These are phyloP conservation scores for Populus hybrid DNA, from an alignment of 441 rosid species.

Conservation along the genomic window DNA sequence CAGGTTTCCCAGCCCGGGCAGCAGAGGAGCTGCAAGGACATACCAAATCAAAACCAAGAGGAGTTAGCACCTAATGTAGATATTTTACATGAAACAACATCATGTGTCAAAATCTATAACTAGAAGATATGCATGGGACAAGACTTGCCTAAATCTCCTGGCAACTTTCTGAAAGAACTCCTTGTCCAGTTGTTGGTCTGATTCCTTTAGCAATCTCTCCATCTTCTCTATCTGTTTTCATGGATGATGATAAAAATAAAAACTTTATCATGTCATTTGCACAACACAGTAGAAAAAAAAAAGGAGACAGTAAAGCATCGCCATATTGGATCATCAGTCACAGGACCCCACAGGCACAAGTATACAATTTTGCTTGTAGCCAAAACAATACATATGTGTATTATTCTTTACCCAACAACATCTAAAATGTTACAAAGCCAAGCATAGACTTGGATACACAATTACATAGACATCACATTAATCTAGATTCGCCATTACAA, in stretches of 20 bases:
- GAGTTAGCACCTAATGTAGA: slow-evolving; percentile 7
- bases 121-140: neutral
- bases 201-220: slow-evolving; percentile 46
- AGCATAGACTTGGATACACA: neutral
- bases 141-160: slow-evolving; percentile 53
- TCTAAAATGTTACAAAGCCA: neutral
- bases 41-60: slow-evolving; percentile 1
- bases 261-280: neutral
- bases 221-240: slow-evolving; percentile 45
- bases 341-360: neutral
- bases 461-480: neutral
- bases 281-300: slow-evolving; percentile 2
- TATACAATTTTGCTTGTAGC: neutral
- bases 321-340: neutral
- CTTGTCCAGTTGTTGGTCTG: slow-evolving; percentile 31
- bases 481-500: neutral
- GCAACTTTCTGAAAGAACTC: slow-evolving; percentile 52
- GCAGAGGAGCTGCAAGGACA: slow-evolving; percentile 51
- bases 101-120: neutral
- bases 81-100: neutral
- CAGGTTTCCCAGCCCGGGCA: slow-evolving; percentile 69
- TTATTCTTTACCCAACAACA: neutral
- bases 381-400: neutral
- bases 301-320: neutral
- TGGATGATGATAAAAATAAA: neutral